A percentile compares a stretch with the other conserved stretches of the same genome.
phyloP scores from a whole-genome alignment of 805 yeast species.

The Ogataea nakhonphanomensis region DNA sequence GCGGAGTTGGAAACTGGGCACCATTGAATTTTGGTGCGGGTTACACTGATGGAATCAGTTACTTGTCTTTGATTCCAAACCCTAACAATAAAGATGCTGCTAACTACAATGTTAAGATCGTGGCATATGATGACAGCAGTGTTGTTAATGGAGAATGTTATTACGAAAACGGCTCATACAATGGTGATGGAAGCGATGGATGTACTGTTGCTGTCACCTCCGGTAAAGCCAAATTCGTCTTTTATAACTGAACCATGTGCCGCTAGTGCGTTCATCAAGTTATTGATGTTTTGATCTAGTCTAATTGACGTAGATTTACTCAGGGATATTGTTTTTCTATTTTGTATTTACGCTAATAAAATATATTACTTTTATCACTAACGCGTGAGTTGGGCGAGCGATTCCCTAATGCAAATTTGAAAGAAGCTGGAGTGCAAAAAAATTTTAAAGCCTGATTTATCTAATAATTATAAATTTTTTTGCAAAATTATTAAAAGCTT shows the following conservation, averaged over 20 bases:
- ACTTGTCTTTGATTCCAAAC: constrained; percentile 72
- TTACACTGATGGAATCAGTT: constrained; percentile 51
- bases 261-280: too few relatives aligned
- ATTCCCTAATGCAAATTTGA: too few relatives aligned
- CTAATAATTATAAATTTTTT: neutral
- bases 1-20: constrained; percentile 75
- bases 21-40: constrained; percentile 81
- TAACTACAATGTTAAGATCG: constrained; percentile 76
- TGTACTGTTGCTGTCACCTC: constrained; percentile 88
- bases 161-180: constrained; percentile 75
- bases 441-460: too few relatives aligned
- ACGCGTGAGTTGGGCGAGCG: too few relatives aligned
- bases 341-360: too few relatives aligned
- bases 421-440: too few relatives aligned
- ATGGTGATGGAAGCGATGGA: constrained; percentile 72
- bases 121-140: constrained; percentile 60
- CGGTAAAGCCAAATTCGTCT: constrained; percentile 82
- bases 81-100: constrained; percentile 60
- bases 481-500: neutral
- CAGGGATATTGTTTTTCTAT: too few relatives aligned
- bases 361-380: too few relatives aligned
- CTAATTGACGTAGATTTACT: too few relatives aligned
- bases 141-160: constrained; percentile 69
- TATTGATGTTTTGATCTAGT: too few relatives aligned
- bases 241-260: constrained; percentile 39